Percentiles rank a stretch among this genome's conserved stretches.
Conservation (phyloP, 2,329 filamentous ascomycete genomes). For the Colletotrichum sp. region DNA sequence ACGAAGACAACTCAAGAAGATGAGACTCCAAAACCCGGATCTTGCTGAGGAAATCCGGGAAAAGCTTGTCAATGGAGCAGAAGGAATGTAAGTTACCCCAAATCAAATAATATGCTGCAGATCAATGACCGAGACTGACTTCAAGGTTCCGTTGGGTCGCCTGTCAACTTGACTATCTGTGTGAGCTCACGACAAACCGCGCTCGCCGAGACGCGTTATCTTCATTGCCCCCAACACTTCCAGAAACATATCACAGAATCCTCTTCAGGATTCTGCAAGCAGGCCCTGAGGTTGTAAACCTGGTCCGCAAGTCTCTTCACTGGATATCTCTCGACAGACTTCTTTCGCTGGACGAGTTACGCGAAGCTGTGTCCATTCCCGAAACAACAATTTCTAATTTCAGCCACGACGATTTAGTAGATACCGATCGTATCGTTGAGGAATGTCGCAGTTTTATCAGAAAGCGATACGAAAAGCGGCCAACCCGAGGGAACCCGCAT, state of each 20-base stretch:
- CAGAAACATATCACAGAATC: background rate
- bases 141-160: background rate
- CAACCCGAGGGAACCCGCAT: too few species aligned
- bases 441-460: background rate
- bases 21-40: background rate
- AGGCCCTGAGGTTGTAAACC: accelerated
- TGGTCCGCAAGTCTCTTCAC: background rate
- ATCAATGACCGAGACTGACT: too few species aligned
- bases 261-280: background rate
- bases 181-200: background rate
- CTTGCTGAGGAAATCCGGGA: background rate
- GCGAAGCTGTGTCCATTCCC: background rate
- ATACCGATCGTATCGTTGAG: background rate
- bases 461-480: too few species aligned
- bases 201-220: background rate
- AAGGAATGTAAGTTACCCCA: background rate
- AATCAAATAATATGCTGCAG: background rate
- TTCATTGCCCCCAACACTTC: background rate
- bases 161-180: background rate
- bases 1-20: background rate
- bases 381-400: too few species aligned
- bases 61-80: background rate
- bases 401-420: background rate
- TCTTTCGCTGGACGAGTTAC: background rate
- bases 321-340: background rate